Percentiles rank a stretch among this genome's conserved stretches.
These are phyloP conservation scores for Diplosphaera chodatii DNA, from an alignment of 139 green algal species.

Conservation along the genomic window DNA sequence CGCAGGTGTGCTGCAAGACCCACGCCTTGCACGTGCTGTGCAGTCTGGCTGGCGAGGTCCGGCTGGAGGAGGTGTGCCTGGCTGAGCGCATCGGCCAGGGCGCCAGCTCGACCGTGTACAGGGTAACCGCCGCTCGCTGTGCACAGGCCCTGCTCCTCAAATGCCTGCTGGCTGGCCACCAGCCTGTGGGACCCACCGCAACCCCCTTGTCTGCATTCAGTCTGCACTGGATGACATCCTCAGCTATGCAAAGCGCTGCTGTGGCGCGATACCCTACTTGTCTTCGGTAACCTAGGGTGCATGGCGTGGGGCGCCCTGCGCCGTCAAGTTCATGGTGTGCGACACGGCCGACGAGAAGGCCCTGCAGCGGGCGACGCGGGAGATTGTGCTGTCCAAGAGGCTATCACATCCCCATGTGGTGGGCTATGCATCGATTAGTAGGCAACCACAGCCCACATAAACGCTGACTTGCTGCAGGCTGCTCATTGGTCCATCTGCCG, in stretches of 20 bases:
- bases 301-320: slow-evolving; percentile 32
- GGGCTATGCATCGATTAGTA: no score
- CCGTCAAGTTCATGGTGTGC: slow-evolving; percentile 42
- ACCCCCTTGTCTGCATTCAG: no score
- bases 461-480: no score
- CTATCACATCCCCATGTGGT: slow-evolving; percentile 44
- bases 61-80: slow-evolving; percentile 45
- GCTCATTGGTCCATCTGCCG: no score
- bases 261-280: no score
- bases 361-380: slow-evolving; percentile 24
- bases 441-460: no score
- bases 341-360: slow-evolving; percentile 18
- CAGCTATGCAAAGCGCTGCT: no score
- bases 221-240: no score
- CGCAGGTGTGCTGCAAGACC: neutral
- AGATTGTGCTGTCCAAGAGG: slow-evolving; percentile 39
- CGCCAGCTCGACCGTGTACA: slow-evolving; percentile 24
- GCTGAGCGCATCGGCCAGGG: slow-evolving; percentile 35
- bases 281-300: slow-evolving; percentile 11
- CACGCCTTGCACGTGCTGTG: no score
- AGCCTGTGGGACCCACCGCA: no score
- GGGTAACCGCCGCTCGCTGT: neutral
- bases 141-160: neutral
- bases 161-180: no score
- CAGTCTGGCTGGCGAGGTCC: slow-evolving; percentile 12